Evolutionary conservation across 164 flowering plant genomes (phyloP).

Genomic region (Sextonia rubra): DNA sequence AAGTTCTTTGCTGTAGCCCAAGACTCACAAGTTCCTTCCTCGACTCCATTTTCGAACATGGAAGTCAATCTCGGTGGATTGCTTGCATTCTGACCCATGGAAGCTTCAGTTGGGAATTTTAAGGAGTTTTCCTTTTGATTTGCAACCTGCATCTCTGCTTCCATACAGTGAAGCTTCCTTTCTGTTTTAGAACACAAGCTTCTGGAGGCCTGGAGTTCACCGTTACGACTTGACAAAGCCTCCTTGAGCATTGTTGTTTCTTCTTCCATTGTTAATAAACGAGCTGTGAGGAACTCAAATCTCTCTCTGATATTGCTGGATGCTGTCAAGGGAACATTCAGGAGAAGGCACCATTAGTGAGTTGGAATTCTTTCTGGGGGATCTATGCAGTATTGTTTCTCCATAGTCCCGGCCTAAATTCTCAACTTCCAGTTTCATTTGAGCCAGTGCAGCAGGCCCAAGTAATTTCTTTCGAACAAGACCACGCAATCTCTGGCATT

Average conservation of each 20-base stretch:
- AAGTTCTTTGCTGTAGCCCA: conserved; percentile 56
- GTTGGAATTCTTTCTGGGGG: conserved; percentile 54
- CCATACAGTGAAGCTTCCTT: conserved; percentile 73
- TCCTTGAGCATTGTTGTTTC: conserved; percentile 96
- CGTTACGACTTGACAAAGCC: conserved; percentile 89
- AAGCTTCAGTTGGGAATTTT: conserved; percentile 38
- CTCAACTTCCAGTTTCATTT: conserved; percentile 95
- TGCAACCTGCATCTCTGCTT: conserved; percentile 46
- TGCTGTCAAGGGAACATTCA: conserved; percentile 57
- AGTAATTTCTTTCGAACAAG: conserved; percentile 95
- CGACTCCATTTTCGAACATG: conserved; percentile 87
- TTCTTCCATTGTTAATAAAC: conserved; percentile 83
- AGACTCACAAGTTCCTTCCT: conserved; percentile 60
- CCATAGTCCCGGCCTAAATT: conserved; percentile 74
- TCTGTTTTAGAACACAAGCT: conserved; percentile 73
- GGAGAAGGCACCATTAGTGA: conserved; percentile 39
- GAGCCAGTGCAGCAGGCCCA: conserved; percentile 96
- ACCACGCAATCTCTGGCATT: conserved; percentile 91
- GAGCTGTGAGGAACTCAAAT: conserved; percentile 74
- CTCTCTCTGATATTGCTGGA: conserved; percentile 64
- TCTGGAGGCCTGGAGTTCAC: conserved; percentile 79
- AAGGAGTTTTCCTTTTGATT: conserved; percentile 38
- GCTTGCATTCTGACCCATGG: conserved; percentile 45
- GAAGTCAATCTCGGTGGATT: conserved; percentile 73
- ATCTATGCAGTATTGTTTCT: conserved; percentile 51